phyloP scores from a whole-genome alignment of 306 rosid species.

The Acacia crassicarpa region DNA sequence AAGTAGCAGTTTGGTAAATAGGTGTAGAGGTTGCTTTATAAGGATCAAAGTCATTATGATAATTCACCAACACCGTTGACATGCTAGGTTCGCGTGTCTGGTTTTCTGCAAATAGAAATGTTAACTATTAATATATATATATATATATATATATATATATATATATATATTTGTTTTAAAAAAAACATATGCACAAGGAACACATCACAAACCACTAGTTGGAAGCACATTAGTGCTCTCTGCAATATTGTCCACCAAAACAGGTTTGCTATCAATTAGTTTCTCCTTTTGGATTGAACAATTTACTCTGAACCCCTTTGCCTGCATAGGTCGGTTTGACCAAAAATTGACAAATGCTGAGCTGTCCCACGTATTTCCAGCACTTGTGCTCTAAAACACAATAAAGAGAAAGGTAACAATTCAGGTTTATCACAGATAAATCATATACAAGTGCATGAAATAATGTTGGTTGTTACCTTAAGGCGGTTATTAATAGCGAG shows the following conservation, averaged over 20 bases:
- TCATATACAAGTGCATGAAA: background rate
- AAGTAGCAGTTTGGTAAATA: too few species aligned
- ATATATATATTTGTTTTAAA: too few species aligned
- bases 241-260: constrained; percentile 45
- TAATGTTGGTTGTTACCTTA: constrained; percentile 30
- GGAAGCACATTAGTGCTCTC: constrained; percentile 28
- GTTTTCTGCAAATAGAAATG: constrained; percentile 42
- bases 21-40: too few species aligned
- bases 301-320: constrained; percentile 45
- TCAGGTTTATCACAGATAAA: background rate
- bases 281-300: constrained; percentile 56
- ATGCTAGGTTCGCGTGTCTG: constrained; percentile 61
- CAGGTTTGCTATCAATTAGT: constrained; percentile 49
- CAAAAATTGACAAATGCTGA: constrained; percentile 42
- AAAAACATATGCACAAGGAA: too few species aligned
- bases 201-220: constrained; percentile 42
- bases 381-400: constrained; percentile 44
- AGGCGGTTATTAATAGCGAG: constrained; percentile 26
- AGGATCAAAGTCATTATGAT: too few species aligned
- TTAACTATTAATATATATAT: constrained; percentile 19
- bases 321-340: constrained; percentile 21
- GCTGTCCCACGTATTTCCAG: constrained; percentile 36
- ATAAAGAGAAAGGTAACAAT: constrained; percentile 10
- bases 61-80: constrained; percentile 41
- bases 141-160: too few species aligned